Percentiles rank a stretch among this genome's conserved stretches.
These are phyloP conservation scores for Fusarium sp. DNA, from an alignment of 2,329 filamentous ascomycete genomes.

Conservation along the genomic window DNA sequence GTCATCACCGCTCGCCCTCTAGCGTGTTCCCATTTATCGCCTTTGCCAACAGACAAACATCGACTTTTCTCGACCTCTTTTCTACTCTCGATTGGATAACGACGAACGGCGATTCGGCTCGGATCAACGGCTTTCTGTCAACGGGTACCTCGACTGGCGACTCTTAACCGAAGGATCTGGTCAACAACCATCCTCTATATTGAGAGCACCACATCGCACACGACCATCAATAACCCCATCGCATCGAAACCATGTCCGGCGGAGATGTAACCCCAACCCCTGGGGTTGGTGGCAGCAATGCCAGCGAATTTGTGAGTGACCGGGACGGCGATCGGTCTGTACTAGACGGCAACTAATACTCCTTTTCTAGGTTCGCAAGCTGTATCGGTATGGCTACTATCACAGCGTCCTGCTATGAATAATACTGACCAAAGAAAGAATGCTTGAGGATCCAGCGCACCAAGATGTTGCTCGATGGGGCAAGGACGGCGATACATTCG, in stretches of 20 bases:
- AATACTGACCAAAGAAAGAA: conserved; percentile 55
- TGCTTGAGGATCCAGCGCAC: conserved; percentile 96
- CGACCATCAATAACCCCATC: conserved; percentile 6
- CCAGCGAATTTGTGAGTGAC: conserved; percentile 90
- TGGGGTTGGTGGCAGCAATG: conserved; percentile 74
- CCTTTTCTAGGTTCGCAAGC: conserved; percentile 84
- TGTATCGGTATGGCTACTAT: conserved; percentile 82
- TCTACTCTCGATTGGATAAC: conserved; percentile 14
- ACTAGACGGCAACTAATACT: conserved; percentile 41
- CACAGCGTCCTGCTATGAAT: background rate
- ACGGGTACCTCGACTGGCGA: conserved; percentile 23
- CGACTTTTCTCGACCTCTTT: background rate
- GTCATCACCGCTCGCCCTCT: conserved; percentile 13
- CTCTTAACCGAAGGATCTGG: conserved; percentile 20
- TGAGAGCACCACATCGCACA: conserved; percentile 6
- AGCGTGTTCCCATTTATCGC: conserved; percentile 17
- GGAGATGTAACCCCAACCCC: conserved; percentile 50
- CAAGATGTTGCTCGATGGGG: conserved; percentile 95
- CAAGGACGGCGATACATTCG: conserved; percentile 93
- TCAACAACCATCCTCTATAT: conserved; percentile 3
- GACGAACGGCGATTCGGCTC: conserved; percentile 26
- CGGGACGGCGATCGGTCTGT: background rate
- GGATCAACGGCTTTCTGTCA: conserved; percentile 30
- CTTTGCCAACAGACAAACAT: background rate
- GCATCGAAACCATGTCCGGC: conserved; percentile 48